Evolutionary conservation across 176 grass and related monocot species (phyloP).

Genomic region (Panicum miliaceum): DNA sequence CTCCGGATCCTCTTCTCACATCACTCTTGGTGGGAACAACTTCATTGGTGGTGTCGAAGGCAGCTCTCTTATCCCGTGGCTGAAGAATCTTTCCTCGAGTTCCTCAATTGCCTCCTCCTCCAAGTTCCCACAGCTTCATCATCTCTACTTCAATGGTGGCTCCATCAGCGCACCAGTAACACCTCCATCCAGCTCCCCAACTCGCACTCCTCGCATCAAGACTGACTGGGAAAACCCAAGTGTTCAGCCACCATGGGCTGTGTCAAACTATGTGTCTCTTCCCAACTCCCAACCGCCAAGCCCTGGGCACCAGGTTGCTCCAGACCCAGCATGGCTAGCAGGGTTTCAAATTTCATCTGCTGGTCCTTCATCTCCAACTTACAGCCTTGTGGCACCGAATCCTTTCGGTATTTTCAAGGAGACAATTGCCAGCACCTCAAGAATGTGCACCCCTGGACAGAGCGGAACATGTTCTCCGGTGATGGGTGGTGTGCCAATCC

Average conservation of each 20-base stretch:
- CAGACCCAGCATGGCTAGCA: conserved; percentile 81
- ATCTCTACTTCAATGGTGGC: conserved; percentile 70
- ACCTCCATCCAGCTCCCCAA: conserved; percentile 81
- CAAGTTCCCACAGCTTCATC: conserved; percentile 72
- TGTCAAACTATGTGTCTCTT: conserved; percentile 63
- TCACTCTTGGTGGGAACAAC: conserved; percentile 55
- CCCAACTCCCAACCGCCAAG: conserved; percentile 75
- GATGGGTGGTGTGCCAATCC: conserved; percentile 36
- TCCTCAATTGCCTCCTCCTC: conserved; percentile 60
- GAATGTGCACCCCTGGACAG: conserved; percentile 80
- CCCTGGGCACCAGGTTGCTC: conserved; percentile 61
- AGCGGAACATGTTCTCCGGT: conserved; percentile 88
- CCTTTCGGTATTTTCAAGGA: conserved; percentile 80
- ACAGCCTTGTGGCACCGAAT: conserved; percentile 79
- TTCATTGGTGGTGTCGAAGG: conserved; percentile 51
- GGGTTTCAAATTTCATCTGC: conserved; percentile 83
- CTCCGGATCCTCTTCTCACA: conserved; percentile 68
- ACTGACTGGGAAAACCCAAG: conserved; percentile 60
- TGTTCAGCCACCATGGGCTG: conserved; percentile 72
- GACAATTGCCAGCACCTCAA: conserved; percentile 51
- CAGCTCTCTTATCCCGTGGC: conserved; percentile 74
- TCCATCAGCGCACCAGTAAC: conserved; percentile 93
- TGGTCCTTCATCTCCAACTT: conserved; percentile 81
- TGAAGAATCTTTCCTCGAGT: conserved; percentile 69
- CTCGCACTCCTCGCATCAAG: conserved; percentile 60